phyloP scores from a whole-genome alignment of 139 green algal genomes.

The Volvox africanus region DNA sequence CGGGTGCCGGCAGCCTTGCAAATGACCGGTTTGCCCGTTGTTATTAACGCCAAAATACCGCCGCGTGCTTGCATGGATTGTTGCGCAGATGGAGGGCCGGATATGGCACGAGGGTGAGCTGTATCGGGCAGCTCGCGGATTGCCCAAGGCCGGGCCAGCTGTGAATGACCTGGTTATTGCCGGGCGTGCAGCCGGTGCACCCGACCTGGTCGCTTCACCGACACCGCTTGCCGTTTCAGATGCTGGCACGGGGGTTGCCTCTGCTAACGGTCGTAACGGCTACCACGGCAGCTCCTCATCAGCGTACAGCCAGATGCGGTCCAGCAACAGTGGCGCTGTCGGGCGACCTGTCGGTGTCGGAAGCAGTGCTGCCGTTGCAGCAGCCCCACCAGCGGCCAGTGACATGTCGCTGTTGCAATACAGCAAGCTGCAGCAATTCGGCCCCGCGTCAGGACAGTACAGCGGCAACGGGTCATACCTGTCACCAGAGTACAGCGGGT shows the following conservation, averaged over 20 bases:
- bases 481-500: neutral
- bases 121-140: conserved; percentile 46
- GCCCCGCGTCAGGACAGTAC: neutral
- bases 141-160: conserved; percentile 43
- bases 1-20: too few relatives aligned
- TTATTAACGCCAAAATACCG: too few relatives aligned
- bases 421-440: conserved; percentile 20
- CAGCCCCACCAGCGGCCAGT: neutral
- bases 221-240: neutral
- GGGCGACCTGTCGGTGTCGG: neutral
- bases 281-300: neutral
- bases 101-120: conserved; percentile 72
- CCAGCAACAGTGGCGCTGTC: neutral
- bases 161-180: conserved; percentile 44
- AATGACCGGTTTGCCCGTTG: too few relatives aligned
- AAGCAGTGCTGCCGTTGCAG: neutral
- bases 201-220: neutral
- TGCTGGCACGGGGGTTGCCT: neutral
- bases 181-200: conserved; percentile 20
- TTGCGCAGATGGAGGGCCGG: conserved; percentile 38
- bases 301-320: neutral
- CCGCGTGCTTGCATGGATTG: too few relatives aligned
- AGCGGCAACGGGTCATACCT: neutral
- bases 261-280: neutral
- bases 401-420: conserved; percentile 61